These are phyloP conservation scores for Sarcodon aspratus DNA, from an alignment of 768 basidiomycete species.

Conservation along the genomic window DNA sequence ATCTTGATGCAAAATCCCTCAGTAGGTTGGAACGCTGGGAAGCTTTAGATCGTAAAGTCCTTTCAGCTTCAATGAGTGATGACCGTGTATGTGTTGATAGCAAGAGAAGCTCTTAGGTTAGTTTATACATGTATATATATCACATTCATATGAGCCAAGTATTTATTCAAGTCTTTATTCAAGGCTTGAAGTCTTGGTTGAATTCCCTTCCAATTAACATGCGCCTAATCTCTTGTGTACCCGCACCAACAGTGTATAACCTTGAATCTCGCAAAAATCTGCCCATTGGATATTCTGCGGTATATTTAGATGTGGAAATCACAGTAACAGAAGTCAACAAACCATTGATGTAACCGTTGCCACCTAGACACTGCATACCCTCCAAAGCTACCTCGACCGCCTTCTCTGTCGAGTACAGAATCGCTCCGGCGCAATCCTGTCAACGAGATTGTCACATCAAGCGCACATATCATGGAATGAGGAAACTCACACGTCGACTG, in stretches of 20 bases:
- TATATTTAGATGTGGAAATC: not conserved
- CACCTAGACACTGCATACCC: constrained; percentile 88
- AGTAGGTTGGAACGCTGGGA: constrained; percentile 59
- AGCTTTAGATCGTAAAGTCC: constrained; percentile 58
- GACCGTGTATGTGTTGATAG: too few relatives aligned
- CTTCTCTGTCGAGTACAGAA: constrained; percentile 86
- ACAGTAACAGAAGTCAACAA: constrained; percentile 8
- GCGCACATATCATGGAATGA: too few relatives aligned
- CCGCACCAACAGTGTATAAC: constrained; percentile 91
- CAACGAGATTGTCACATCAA: not conserved
- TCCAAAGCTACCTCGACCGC: constrained; percentile 87
- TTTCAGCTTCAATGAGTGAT: not conserved
- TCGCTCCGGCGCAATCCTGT: constrained; percentile 92
- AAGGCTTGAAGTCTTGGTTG: constrained; percentile 49
- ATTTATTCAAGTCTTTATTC: not conserved
- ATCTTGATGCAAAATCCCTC: constrained; percentile 75
- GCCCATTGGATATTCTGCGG: constrained; percentile 78
- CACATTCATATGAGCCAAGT: not conserved
- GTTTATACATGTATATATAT: not conserved
- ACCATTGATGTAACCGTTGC: constrained; percentile 96
- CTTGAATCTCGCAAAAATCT: constrained; percentile 81
- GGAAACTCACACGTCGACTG: constrained; percentile 56
- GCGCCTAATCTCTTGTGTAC: constrained; percentile 88
- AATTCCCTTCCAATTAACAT: constrained; percentile 94
- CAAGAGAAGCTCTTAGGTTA: not conserved